Percentiles rank a stretch among this genome's conserved stretches.
Evolutionary conservation across 306 rosid genomes (phyloP).

Genomic region (Acmispon strigosus): DNA sequence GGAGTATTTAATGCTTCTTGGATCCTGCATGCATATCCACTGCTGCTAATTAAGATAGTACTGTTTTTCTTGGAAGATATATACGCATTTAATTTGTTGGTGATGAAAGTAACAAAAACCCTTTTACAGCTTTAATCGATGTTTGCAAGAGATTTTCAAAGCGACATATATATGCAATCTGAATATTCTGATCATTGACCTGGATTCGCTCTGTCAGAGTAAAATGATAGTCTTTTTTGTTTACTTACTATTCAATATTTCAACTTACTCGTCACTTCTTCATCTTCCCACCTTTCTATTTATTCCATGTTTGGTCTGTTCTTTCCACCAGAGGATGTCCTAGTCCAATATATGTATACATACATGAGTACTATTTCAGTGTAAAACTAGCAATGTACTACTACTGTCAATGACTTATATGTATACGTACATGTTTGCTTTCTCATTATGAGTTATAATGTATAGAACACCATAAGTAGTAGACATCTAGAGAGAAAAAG

Average conservation of each 20-base stretch:
- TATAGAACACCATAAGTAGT: too few relatives aligned
- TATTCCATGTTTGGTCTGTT: background rate
- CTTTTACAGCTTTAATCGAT: background rate
- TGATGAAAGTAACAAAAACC: background rate
- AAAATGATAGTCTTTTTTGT: slow-evolving; percentile 1
- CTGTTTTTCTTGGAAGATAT: background rate
- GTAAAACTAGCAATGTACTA: background rate
- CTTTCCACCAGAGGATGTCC: background rate
- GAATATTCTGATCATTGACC: background rate
- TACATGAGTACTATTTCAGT: background rate
- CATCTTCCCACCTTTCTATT: background rate
- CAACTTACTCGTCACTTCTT: background rate
- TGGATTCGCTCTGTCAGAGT: background rate
- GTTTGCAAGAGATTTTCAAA: background rate
- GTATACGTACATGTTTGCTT: too few relatives aligned
- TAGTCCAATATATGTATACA: background rate
- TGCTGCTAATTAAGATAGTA: background rate
- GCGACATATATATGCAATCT: slow-evolving; percentile 6
- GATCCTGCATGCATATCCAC: background rate
- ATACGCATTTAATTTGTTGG: background rate
- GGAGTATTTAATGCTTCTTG: background rate
- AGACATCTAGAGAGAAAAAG: too few relatives aligned
- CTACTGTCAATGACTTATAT: background rate
- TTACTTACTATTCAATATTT: background rate
- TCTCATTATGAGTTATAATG: too few relatives aligned